Evolutionary conservation across 2,329 filamentous ascomycete genomes (phyloP).

Genomic region (Periconia macrospinosa): DNA sequence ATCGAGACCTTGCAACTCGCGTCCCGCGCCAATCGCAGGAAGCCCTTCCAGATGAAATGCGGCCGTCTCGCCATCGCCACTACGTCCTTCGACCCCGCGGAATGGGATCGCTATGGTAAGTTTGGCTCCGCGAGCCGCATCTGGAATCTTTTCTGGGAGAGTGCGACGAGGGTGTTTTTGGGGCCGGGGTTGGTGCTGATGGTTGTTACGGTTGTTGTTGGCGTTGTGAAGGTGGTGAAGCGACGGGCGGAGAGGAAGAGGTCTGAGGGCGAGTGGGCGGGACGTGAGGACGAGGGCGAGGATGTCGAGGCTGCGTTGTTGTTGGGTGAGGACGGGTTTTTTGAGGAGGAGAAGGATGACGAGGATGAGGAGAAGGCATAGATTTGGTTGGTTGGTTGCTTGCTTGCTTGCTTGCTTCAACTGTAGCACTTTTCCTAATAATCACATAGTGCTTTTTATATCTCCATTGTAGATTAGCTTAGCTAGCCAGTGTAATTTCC

Average conservation of each 20-base stretch:
- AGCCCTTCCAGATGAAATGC: constrained; percentile 31
- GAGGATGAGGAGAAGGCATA: neutral
- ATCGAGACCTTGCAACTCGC: too few relatives aligned
- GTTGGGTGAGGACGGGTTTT: constrained; percentile 3
- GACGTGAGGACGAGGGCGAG: constrained; percentile 1
- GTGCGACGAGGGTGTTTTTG: constrained; percentile 11
- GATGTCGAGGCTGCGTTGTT: constrained; percentile 25
- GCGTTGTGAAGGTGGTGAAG: constrained; percentile 13
- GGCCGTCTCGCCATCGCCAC: constrained; percentile 27
- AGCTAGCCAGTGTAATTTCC: too few relatives aligned
- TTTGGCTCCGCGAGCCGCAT: constrained; percentile 24
- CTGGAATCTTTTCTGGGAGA: constrained; percentile 15
- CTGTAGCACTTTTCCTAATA: too few relatives aligned
- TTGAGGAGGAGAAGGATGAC: neutral
- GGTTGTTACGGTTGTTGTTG: constrained; percentile 15
- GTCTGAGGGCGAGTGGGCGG: constrained; percentile 12
- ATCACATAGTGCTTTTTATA: too few relatives aligned
- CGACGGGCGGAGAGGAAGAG: constrained; percentile 12
- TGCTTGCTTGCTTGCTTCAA: too few relatives aligned
- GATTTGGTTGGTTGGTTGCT: too few relatives aligned
- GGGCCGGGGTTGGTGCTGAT: constrained; percentile 16
- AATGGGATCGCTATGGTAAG: constrained; percentile 35
- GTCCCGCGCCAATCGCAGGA: constrained; percentile 12
- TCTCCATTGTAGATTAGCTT: too few relatives aligned
- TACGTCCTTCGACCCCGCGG: constrained; percentile 26